A percentile compares a stretch with the other conserved stretches of the same genome.
Evolutionary conservation across 768 basidiomycete species (phyloP).

Genomic region (Pholiota conissans): DNA sequence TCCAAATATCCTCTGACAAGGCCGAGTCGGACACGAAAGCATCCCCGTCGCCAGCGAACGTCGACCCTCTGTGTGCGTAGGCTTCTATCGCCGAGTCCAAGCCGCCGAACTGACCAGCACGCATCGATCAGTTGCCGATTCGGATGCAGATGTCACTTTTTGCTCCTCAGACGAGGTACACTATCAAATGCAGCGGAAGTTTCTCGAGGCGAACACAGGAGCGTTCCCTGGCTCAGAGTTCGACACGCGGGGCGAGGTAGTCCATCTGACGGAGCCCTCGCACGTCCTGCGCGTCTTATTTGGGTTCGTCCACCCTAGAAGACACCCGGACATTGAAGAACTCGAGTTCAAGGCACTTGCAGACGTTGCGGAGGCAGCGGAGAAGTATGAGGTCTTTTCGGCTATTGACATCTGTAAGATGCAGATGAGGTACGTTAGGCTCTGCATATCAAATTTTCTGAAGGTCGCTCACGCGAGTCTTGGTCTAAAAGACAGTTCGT

Average conservation of each 20-base stretch:
- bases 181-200: conserved; percentile 27
- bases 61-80: background rate
- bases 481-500: conserved; percentile 10
- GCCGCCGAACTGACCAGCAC: background rate
- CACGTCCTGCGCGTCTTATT: conserved; percentile 25
- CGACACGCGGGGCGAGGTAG: conserved; percentile 21
- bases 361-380: conserved; percentile 25
- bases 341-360: conserved; percentile 18
- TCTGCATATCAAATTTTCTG: background rate
- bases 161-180: conserved; percentile 25
- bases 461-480: background rate
- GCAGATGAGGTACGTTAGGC: conserved; percentile 21
- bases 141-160: conserved; percentile 29
- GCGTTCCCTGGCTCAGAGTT: conserved; percentile 28
- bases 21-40: background rate
- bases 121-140: conserved; percentile 19
- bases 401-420: conserved; percentile 24
- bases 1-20: background rate
- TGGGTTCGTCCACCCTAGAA: conserved; percentile 26
- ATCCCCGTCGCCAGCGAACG: background rate
- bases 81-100: background rate
- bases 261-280: conserved; percentile 23
- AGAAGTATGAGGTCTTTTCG: conserved; percentile 27
- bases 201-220: conserved; percentile 26
- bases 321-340: conserved; percentile 20